Percentiles rank a stretch among this genome's conserved stretches.
Conservation (phyloP, 2,329 filamentous ascomycete species). For the Parasarocladium wereldwijsianum region DNA sequence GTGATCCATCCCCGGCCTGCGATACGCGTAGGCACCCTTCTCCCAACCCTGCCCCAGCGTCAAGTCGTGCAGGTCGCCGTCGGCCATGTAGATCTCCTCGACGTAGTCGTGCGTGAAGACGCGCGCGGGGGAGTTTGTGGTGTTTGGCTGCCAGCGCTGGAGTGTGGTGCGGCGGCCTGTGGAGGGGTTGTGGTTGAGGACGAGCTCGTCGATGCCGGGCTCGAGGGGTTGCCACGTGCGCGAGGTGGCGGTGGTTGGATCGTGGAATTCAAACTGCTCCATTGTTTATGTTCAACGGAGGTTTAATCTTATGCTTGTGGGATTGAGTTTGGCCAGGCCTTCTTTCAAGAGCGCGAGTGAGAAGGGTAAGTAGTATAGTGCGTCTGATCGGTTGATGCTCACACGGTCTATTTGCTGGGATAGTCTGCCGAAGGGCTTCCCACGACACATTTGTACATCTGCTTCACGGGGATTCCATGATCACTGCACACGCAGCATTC, state of each 20-base stretch:
- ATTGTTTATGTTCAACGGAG: too few species aligned
- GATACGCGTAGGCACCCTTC: constrained; percentile 22
- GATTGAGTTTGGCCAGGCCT: too few species aligned
- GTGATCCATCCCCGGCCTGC: constrained; percentile 23
- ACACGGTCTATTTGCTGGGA: too few species aligned
- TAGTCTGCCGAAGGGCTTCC: too few species aligned
- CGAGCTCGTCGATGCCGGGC: constrained; percentile 19
- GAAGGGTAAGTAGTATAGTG: too few species aligned
- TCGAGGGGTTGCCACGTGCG: constrained; percentile 13
- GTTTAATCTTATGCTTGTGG: too few species aligned
- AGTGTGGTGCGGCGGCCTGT: constrained; percentile 15
- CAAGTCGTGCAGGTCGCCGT: constrained; percentile 19
- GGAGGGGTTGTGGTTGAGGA: constrained; percentile 17
- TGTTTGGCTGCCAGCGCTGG: constrained; percentile 21
- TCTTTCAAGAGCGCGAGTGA: too few species aligned
- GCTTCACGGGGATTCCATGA: too few species aligned
- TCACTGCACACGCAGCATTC: too few species aligned
- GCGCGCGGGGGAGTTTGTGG: constrained; percentile 11
- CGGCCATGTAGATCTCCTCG: constrained; percentile 22
- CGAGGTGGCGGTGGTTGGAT: constrained; percentile 8
- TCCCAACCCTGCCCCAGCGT: constrained; percentile 15
- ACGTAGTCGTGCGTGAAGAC: constrained; percentile 20
- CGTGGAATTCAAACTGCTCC: constrained; percentile 15
- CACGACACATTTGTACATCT: too few species aligned
- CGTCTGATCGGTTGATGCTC: too few species aligned